phyloP scores from a whole-genome alignment of 148 eudicot genomes.

The Spergularia bocconei region DNA sequence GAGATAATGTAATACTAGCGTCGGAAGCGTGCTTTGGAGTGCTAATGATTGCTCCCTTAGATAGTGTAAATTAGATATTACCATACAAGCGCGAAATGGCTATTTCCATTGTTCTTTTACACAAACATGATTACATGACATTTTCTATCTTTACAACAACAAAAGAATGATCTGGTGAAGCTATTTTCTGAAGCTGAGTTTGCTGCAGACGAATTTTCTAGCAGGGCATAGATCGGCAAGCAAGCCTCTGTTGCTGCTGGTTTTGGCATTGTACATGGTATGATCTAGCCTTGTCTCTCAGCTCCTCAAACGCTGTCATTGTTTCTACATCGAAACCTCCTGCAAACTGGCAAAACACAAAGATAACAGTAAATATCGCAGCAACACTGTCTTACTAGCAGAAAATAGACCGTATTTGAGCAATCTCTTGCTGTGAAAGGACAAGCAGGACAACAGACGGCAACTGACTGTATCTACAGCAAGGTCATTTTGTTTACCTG shows the following conservation, averaged over 20 bases:
- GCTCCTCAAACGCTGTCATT: slow-evolving; percentile 93
- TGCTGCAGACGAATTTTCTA: slow-evolving; percentile 52
- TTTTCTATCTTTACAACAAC: slow-evolving; percentile 42
- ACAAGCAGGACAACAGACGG: not conserved
- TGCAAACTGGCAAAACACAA: slow-evolving; percentile 59
- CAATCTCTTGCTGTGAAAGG: not conserved
- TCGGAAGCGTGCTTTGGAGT: not conserved
- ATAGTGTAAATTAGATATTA: slow-evolving; percentile 10
- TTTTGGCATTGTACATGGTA: slow-evolving; percentile 57
- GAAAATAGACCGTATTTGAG: not conserved
- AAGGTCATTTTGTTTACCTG: slow-evolving; percentile 49
- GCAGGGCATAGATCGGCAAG: slow-evolving; percentile 56
- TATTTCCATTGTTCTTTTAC: not conserved
- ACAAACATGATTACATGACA: slow-evolving; percentile 18
- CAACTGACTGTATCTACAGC: not conserved
- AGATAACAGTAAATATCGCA: not conserved
- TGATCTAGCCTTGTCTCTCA: slow-evolving; percentile 73
- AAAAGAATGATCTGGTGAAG: slow-evolving; percentile 19
- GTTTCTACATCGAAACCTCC: slow-evolving; percentile 96
- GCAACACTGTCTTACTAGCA: not conserved
- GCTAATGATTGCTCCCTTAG: not conserved
- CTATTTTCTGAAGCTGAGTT: slow-evolving; percentile 69
- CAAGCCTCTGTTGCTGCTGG: slow-evolving; percentile 58
- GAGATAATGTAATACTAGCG: not conserved
- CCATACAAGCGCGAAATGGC: slow-evolving; percentile 12